Evolutionary conservation across 495 filamentous ascomycete genomes (phyloP), one percentile per base, ranked within the genome.

Genomic region (Daldinia vernicosa): DNA sequence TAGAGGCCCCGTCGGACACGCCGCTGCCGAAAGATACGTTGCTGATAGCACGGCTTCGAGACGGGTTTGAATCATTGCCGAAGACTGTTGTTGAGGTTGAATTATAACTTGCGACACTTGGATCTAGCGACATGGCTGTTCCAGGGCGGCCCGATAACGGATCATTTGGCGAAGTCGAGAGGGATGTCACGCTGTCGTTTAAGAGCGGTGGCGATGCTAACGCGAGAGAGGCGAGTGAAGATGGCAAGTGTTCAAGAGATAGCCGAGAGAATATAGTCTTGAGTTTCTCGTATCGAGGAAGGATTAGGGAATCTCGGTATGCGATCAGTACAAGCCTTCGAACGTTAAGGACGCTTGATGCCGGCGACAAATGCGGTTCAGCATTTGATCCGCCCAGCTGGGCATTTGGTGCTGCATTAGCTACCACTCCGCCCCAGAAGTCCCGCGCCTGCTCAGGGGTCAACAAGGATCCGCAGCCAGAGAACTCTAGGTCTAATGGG

Each of bases 401-500:
- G n/a, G 60, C 11, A 35, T 72, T 77, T 11, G 72, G 70, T 17
- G n/a, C 59, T 22, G 65, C 28, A n/a, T 45, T 63, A 11, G 66
- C 69, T 17, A 85, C 78, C 15, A 90, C 80, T 6, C 86, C 86
- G 26, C 90, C 90, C 92, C 95, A 98, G 79, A 98, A 98, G 28
- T 98, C 94, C 1, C 87, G 85, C 7, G 93, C 91, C 75, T 97
- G 92, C 1, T 89, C 87, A 0, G 85, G 66, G 3, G 85, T 87
- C 88, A 99, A 90, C 63, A 97, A 78, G 0, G 89, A 82, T 5
- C 95, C 95, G 43, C 84, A 84, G 32, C 95, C 95, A 61, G 92
- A 91, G 79, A 99, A 97, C 75, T 99, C 96, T 14, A 95, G 88
- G 73, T 99, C 95, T 12, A 99, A 82, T 0, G 95, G 96, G 2